Base-by-base conservation (phyloP, 352 stramenopile species). In the Phytophthora brassicae region DNA sequence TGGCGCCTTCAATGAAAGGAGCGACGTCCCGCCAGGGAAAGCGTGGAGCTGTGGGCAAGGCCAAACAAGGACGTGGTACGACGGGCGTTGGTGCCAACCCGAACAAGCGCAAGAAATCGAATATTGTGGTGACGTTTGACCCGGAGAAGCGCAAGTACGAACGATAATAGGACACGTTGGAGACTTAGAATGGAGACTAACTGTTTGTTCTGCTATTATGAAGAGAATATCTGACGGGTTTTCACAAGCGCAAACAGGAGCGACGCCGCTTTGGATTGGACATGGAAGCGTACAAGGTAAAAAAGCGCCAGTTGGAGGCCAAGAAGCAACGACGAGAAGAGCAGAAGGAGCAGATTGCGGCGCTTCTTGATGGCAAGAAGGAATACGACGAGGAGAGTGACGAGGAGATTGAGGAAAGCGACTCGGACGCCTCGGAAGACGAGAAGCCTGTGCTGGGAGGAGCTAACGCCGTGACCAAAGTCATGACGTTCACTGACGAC, bases 211-310 rank as follows among this genome's bases (percentile, higher is more conserved):
- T 9, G 2, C 24, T 59, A 46, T 23, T n/a, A 2, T 49, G 0
- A 62, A 91, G 82, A 28, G 86, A 95, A 61, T 95, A 89, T 56
- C 66, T 95, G 54, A 94, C 85, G 16, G 86, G 86, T 8, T 95
- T 95, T 66, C 79, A 85, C 71, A 94, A 94, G 69, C 83, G 86
- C 48, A 95, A 95, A 64, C 83, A 93, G 57, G 86, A 95, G 60
- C 81, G 86, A 22, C 81, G 86, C 48, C 84, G 86, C 58, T 95
- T 93, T 49, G 86, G 86, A 1, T 64, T 94, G 55, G 84, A 95
- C 53, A 95, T 95, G 86, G 83, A 95, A 72, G 86, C 86, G 45
- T 95, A 77, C 71, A 95, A 95, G 77, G 82, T 90, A 49, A 90
- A 95, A 68, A 95, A 95, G 56, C 70, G 68, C 6, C 75, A 87